Evolutionary conservation across 164 flowering plant species (phyloP).

Genomic region (Vitis amurensis): DNA sequence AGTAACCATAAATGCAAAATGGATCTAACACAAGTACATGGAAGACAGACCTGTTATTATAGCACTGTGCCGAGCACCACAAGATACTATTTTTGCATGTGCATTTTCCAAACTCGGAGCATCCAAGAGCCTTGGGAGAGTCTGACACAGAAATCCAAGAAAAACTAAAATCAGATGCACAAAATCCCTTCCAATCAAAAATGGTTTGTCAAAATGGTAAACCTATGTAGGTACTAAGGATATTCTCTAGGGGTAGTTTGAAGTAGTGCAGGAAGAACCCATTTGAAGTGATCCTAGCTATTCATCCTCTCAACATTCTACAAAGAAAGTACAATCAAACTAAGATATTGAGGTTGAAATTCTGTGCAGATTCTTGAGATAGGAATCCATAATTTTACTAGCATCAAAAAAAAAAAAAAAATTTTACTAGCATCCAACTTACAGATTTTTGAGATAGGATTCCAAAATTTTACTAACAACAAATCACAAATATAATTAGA

Average conservation of each 20-base stretch:
- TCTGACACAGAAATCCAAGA: conserved; percentile 43
- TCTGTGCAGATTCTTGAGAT: background rate
- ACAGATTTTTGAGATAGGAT: too few species aligned
- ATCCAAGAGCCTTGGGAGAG: conserved; percentile 77
- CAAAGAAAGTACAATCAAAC: background rate
- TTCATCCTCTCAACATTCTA: background rate
- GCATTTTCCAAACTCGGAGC: conserved; percentile 72
- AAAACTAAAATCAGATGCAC: conserved; percentile 7
- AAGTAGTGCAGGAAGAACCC: background rate
- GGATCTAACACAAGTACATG: background rate
- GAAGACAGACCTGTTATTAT: conserved; percentile 55
- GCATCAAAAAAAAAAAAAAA: too few species aligned
- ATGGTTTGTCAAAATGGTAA: conserved; percentile 2
- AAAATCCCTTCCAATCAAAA: background rate
- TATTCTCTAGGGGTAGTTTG: too few species aligned
- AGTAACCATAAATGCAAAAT: background rate
- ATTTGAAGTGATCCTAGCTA: background rate
- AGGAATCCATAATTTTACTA: background rate
- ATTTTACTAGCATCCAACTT: background rate
- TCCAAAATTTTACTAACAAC: too few species aligned
- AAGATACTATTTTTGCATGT: conserved; percentile 66
- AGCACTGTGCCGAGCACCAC: conserved; percentile 95
- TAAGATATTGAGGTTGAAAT: background rate
- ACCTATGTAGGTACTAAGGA: too few species aligned
- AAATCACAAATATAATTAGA: too few species aligned